Evolutionary conservation across 1,139 yeast genomes (phyloP), one percentile per base, ranked within the genome.

Genomic region (Pichia sp.): DNA sequence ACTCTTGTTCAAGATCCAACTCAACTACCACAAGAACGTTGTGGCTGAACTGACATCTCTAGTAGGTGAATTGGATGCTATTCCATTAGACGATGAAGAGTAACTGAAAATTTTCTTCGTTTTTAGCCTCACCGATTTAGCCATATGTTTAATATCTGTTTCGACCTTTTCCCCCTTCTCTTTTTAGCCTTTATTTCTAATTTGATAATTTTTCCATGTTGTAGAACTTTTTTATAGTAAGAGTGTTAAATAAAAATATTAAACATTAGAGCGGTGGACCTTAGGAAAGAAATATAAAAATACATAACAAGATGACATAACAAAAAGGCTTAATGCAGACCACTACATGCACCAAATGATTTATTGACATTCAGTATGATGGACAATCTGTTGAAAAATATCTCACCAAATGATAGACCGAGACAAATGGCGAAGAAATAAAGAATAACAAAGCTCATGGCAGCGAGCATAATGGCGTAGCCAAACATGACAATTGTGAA

Each of bases 391-490:
- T 84, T 85, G 68, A 84, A 84, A 63, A 79, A 75, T 52, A 85
- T 81, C 63, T 86, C 86, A 31, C 90, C 89, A 53, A 84, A 70
- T 2, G 90, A 78, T 55, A 85, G 72, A 7, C 95, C 95, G 27
- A 82, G 62, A 20, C 85, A 81, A 34, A 85, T 84, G 1, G 87
- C 92, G 69, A 87, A 86, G 68, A 86, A 84, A 63, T 86, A 87
- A 0, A 81, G 69, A 55, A 85, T 64, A 8, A 85, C 78, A 65
- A 74, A 85, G 38, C 87, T 75, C 95, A 87, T 87, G 10, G 86
- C 87, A 14, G 84, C 91, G 72, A 87, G 77, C 95, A 87, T 87
- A 63, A 86, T 71, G 43, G 84, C 83, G 66, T 83, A 86, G 9
- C 86, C 84, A 50, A 87, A 67, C 74, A 85, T 73, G 36, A 87